Percentiles rank a stretch among this genome's conserved stretches.
Evolutionary conservation across 192 early-diverging fungal species (phyloP).

Genomic region (Entrophospora sp.): DNA sequence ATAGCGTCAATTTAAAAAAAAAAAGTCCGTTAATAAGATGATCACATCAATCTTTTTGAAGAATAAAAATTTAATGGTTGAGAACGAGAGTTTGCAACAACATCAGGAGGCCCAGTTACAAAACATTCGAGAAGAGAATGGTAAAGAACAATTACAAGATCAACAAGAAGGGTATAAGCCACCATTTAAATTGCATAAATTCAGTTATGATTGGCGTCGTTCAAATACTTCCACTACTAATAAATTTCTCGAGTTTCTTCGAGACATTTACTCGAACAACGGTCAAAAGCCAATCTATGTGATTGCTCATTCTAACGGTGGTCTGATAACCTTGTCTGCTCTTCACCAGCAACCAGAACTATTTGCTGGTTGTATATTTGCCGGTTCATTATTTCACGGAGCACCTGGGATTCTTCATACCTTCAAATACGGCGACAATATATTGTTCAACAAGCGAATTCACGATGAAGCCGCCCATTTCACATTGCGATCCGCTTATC

Average conservation of each 20-base stretch:
- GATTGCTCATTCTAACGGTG: slow-evolving; percentile 12
- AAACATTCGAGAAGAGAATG: too few species aligned
- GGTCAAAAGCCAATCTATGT: slow-evolving; percentile 4
- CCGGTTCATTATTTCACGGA: background rate
- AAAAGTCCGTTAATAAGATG: background rate
- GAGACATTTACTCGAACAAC: slow-evolving; percentile 2
- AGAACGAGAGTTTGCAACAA: background rate
- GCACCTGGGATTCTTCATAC: background rate
- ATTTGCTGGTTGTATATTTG: slow-evolving; percentile 7
- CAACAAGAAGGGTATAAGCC: background rate
- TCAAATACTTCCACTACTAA: background rate
- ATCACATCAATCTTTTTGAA: too few species aligned
- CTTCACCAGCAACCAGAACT: slow-evolving; percentile 5
- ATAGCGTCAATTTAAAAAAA: background rate
- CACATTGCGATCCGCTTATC: background rate
- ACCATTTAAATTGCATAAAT: slow-evolving; percentile 11
- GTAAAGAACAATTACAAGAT: background rate
- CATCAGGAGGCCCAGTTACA: too few species aligned
- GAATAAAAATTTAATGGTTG: background rate
- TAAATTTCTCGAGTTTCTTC: background rate
- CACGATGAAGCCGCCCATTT: background rate
- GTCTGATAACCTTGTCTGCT: slow-evolving; percentile 1
- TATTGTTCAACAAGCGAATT: slow-evolving; percentile 13
- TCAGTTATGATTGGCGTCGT: slow-evolving; percentile 15
- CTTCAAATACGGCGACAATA: background rate